phyloP scores from a whole-genome alignment of 2,329 filamentous ascomycete species.

The Colletotrichum tanaceti region DNA sequence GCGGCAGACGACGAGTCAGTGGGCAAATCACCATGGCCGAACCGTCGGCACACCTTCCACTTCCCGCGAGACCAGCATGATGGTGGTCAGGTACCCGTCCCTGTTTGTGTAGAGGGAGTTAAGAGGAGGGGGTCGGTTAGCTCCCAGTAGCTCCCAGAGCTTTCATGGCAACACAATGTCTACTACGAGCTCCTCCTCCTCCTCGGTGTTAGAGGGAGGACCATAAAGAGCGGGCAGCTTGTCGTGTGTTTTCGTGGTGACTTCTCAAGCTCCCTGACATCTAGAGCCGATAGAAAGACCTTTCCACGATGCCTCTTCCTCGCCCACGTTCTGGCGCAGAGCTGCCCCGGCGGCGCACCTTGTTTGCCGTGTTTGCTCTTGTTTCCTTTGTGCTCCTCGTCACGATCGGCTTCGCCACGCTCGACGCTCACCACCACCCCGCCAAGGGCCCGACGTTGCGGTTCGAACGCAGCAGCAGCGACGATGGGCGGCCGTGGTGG shows the following conservation, averaged over 20 bases:
- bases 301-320: constrained; percentile 28
- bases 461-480: constrained; percentile 29
- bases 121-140: neutral
- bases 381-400: constrained; percentile 33
- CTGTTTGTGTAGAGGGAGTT: neutral
- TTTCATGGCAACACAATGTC: neutral
- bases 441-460: constrained; percentile 15
- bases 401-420: constrained; percentile 27
- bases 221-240: constrained; percentile 8
- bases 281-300: no score
- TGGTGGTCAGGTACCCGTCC: constrained; percentile 24
- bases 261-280: no score
- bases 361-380: constrained; percentile 35
- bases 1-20: neutral
- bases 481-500: constrained; percentile 18
- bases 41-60: constrained; percentile 29
- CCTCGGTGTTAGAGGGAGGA: neutral
- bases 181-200: neutral
- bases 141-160: constrained; percentile 11
- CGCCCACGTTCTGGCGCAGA: constrained; percentile 25
- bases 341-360: constrained; percentile 32
- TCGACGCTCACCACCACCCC: constrained; percentile 13
- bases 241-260: neutral
- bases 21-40: constrained; percentile 25
- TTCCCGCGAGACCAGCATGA: constrained; percentile 19